Evolutionary conservation across 768 basidiomycete genomes (phyloP), one percentile per base, ranked within the genome.

Genomic region (Pulveroboletus ravenelii): DNA sequence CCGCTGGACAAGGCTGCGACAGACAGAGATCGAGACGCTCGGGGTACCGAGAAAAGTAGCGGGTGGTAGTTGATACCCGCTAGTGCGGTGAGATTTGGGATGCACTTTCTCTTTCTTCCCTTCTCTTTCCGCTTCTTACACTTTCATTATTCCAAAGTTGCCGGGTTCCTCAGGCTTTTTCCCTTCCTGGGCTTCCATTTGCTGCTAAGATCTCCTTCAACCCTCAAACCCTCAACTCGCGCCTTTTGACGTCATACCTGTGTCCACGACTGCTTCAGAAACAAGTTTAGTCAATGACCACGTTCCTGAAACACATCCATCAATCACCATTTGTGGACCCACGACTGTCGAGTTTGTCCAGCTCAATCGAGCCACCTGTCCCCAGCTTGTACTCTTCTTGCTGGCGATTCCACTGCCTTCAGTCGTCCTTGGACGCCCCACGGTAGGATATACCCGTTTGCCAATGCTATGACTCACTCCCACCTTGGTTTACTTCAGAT

Each of bases 1-100:
- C 29, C 47, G 31, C 51, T 52, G 3, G 53, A 49, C 23, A 31
- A 45, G 32, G 35, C 35, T 2, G 17, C 15, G 10, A 3, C 47
- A 46, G 15, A 53, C 43, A 0, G 54, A 62, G 45, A 53, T 62
- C 10, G 45, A 56, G 41, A 41, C 53, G n/a, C 39, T 55, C 1
- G 25, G 50, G 13, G 34, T 37, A 12, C 47, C 3, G 40, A 55
- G 29, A 40, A 53, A 46, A 25, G 55, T 43, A 7, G 53, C 39
- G 0, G 23, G 36, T 25, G 32, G 40, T 47, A 17, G 41, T 45
- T 38, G 36, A 46, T 43, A 10, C 32, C 41, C 7, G 14, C 36
- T n/a, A 48, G 35, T 2, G 37, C 17, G 34, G 13, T 10, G 36
- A 39, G 31, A 36, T 35, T 5, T 39, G 17, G 39, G 17, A 29